Conservation (phyloP, 495 filamentous ascomycete species). For the Cercophora sp. region DNA sequence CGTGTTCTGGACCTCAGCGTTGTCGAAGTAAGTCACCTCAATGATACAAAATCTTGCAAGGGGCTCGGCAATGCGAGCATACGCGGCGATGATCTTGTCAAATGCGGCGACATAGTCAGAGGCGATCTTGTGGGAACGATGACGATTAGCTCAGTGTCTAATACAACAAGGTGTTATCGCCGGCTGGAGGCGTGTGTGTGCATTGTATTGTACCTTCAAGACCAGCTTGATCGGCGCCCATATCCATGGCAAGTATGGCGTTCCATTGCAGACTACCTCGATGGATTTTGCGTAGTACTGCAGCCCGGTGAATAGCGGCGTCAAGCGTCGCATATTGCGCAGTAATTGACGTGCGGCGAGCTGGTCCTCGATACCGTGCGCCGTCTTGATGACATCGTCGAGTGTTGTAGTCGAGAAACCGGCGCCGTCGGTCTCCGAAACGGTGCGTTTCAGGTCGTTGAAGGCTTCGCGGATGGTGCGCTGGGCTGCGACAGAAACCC, state of each 20-base stretch:
- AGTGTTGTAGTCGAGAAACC: slow-evolving; percentile 31
- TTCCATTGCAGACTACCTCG: slow-evolving; percentile 43
- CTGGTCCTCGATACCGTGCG: slow-evolving; percentile 33
- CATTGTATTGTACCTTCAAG: slow-evolving; percentile 29
- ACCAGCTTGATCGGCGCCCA: slow-evolving; percentile 48
- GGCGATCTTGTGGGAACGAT: too few species aligned
- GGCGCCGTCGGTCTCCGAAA: slow-evolving; percentile 25
- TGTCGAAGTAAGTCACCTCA: slow-evolving; percentile 21
- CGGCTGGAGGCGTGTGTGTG: too few species aligned
- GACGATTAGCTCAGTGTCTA: background rate
- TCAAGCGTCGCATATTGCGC: slow-evolving; percentile 38
- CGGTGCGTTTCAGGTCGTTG: slow-evolving; percentile 23
- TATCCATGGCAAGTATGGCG: slow-evolving; percentile 42
- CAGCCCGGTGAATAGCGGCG: slow-evolving; percentile 35
- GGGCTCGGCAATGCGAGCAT: slow-evolving; percentile 35
- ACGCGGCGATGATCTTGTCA: slow-evolving; percentile 39
- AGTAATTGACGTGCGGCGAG: slow-evolving; percentile 32
- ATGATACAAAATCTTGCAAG: slow-evolving; percentile 37
- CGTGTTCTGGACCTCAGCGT: slow-evolving; percentile 34
- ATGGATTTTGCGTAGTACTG: slow-evolving; percentile 37
- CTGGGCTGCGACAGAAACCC: slow-evolving; percentile 18
- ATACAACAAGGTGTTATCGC: background rate
- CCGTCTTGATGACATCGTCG: slow-evolving; percentile 32
- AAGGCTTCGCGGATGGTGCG: slow-evolving; percentile 27
- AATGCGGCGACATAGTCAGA: slow-evolving; percentile 35